A percentile compares a stretch with the other conserved stretches of the same genome.
phyloP scores from a whole-genome alignment of 306 rosid genomes.

The Casuarina glauca region DNA sequence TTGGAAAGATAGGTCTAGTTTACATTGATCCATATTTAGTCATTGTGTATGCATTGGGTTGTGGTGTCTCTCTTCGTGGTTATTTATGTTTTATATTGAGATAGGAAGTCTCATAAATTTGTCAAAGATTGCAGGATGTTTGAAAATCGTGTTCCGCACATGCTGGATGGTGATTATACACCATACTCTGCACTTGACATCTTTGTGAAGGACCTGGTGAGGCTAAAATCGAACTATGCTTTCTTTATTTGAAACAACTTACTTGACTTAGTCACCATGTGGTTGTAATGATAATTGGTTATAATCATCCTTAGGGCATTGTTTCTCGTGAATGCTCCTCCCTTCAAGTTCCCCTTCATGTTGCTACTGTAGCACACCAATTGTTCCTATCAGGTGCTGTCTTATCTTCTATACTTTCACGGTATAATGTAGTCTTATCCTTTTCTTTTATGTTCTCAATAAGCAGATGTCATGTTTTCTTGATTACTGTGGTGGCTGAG shows the following conservation, averaged over 20 bases:
- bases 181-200: constrained; percentile 94
- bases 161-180: constrained; percentile 88
- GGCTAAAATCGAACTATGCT: constrained; percentile 27
- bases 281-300: constrained; percentile 21
- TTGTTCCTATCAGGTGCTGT: constrained; percentile 75
- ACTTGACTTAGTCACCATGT: constrained; percentile 14
- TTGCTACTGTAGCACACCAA: constrained; percentile 79
- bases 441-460: constrained; percentile 19
- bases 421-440: constrained; percentile 7
- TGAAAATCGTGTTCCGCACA: constrained; percentile 95
- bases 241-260: constrained; percentile 20
- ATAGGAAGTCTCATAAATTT: constrained; percentile 1
- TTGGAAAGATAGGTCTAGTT: neutral
- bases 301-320: constrained; percentile 64
- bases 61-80: neutral
- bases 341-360: constrained; percentile 73
- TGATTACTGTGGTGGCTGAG: neutral
- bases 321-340: constrained; percentile 80
- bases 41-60: neutral
- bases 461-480: constrained; percentile 1
- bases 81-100: neutral
- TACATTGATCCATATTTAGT: neutral
- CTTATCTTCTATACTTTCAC: constrained; percentile 28
- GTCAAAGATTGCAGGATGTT: constrained; percentile 61
- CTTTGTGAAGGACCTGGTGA: constrained; percentile 95